Conservation (phyloP, 768 basidiomycete species). For the Serendipita vermifera region DNA sequence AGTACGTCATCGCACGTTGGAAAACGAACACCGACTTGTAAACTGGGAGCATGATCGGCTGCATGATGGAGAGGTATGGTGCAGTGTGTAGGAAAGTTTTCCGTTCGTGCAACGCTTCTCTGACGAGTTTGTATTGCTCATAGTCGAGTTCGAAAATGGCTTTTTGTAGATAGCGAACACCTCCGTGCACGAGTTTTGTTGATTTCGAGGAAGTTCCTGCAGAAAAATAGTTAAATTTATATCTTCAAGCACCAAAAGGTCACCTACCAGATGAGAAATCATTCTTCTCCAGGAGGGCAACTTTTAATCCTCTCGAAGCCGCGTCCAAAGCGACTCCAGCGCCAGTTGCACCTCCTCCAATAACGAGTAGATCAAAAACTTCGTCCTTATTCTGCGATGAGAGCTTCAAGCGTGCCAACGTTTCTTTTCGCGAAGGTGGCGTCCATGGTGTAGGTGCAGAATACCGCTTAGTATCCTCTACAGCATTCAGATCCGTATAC, state of each 20-base stretch:
- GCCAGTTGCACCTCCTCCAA: slow-evolving; percentile 93
- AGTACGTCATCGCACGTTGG: slow-evolving; percentile 7
- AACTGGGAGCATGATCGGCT: slow-evolving; percentile 94
- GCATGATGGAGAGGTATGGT: slow-evolving; percentile 81
- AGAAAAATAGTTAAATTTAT: not conserved
- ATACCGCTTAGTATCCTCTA: not conserved
- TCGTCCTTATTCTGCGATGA: slow-evolving; percentile 31
- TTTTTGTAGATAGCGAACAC: slow-evolving; percentile 94
- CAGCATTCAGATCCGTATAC: not conserved
- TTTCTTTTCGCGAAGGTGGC: slow-evolving; percentile 53
- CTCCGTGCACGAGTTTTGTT: slow-evolving; percentile 96
- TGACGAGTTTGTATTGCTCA: slow-evolving; percentile 90
- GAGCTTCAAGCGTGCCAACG: slow-evolving; percentile 45
- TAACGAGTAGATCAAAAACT: slow-evolving; percentile 66
- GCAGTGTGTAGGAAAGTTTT: slow-evolving; percentile 90
- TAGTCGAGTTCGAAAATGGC: slow-evolving; percentile 92
- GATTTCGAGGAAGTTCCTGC: slow-evolving; percentile 91
- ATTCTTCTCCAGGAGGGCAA: slow-evolving; percentile 84
- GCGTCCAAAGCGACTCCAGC: slow-evolving; percentile 96
- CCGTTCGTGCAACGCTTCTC: slow-evolving; percentile 88
- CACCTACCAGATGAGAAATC: slow-evolving; percentile 76
- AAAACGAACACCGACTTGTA: slow-evolving; percentile 51
- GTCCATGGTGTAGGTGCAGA: slow-evolving; percentile 64
- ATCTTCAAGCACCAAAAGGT: not conserved
- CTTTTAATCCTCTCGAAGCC: slow-evolving; percentile 77